Percentiles rank a stretch among this genome's conserved stretches.
Conservation (phyloP, 306 rosid species). For the Begonia peltatifolia region DNA sequence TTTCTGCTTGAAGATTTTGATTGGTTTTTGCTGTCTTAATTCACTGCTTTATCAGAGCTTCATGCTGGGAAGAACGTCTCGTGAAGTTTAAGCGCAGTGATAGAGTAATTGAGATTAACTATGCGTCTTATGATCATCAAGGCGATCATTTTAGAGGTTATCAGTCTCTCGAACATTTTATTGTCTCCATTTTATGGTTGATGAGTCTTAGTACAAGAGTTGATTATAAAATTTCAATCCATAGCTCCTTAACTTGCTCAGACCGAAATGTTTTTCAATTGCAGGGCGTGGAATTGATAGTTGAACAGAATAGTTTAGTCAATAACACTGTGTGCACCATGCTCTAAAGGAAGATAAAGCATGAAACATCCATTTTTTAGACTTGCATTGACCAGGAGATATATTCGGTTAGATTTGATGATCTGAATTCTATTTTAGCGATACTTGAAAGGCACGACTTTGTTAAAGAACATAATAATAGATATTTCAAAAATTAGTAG, state of each 20-base stretch:
- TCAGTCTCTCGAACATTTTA: too few species aligned
- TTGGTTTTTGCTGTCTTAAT: neutral
- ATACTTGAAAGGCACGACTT: neutral
- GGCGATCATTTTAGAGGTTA: slow-evolving; percentile 3
- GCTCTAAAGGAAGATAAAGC: too few species aligned
- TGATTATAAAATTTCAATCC: neutral
- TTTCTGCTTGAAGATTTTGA: neutral
- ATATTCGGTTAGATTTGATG: neutral
- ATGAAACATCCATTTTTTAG: neutral
- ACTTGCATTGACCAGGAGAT: neutral
- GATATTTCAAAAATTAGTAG: too few species aligned
- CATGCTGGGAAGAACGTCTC: slow-evolving; percentile 9
- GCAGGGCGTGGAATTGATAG: neutral
- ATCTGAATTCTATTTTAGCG: neutral
- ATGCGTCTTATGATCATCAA: slow-evolving; percentile 3
- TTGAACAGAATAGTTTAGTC: neutral
- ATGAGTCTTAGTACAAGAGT: neutral
- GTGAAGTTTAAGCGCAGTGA: slow-evolving; percentile 12
- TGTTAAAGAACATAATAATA: neutral
- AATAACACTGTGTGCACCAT: neutral
- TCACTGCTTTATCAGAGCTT: slow-evolving; percentile 15
- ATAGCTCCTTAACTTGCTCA: too few species aligned
- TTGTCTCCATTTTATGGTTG: too few species aligned
- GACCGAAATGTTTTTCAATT: too few species aligned
- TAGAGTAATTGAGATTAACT: slow-evolving; percentile 7